Evolutionary conservation across 2,329 filamentous ascomycete genomes (phyloP).

Genomic region (Fusarium sp.): DNA sequence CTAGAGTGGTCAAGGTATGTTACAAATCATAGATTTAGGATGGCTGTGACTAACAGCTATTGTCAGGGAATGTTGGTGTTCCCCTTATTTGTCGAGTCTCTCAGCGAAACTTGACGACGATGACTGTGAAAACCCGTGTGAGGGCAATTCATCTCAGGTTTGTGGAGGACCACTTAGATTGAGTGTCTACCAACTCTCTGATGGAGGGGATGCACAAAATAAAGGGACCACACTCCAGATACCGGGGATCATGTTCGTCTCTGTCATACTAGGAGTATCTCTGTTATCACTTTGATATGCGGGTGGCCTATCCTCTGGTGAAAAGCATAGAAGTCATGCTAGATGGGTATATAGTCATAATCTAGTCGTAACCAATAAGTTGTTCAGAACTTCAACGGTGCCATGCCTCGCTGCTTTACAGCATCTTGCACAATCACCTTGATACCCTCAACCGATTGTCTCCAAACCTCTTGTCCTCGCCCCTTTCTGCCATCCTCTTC

Average conservation of each 20-base stretch:
- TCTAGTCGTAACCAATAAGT: background rate
- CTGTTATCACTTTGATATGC: background rate
- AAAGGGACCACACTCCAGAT: background rate
- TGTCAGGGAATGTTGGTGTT: constrained; percentile 70
- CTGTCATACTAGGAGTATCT: background rate
- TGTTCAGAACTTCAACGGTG: constrained; percentile 61
- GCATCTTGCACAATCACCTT: constrained; percentile 67
- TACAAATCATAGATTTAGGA: background rate
- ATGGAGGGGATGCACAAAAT: constrained; percentile 13
- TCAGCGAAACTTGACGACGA: constrained; percentile 60
- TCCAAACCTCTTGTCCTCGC: constrained; percentile 61
- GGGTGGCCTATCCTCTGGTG: too few species aligned
- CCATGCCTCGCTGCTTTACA: constrained; percentile 67
- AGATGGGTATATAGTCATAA: constrained; percentile 26
- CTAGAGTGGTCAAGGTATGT: constrained; percentile 64
- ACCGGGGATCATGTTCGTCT: constrained; percentile 9
- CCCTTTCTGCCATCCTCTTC: constrained; percentile 58
- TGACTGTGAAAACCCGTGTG: constrained; percentile 64
- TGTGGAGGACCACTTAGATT: constrained; percentile 67
- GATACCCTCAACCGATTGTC: constrained; percentile 56
- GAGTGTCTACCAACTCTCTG: constrained; percentile 56
- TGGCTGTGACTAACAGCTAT: background rate
- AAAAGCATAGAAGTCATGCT: background rate
- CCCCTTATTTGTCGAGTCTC: constrained; percentile 60
- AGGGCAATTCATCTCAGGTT: constrained; percentile 62